These are phyloP conservation scores for Trametes pubescens DNA, from an alignment of 1,284 basidiomycete species.

Conservation along the genomic window DNA sequence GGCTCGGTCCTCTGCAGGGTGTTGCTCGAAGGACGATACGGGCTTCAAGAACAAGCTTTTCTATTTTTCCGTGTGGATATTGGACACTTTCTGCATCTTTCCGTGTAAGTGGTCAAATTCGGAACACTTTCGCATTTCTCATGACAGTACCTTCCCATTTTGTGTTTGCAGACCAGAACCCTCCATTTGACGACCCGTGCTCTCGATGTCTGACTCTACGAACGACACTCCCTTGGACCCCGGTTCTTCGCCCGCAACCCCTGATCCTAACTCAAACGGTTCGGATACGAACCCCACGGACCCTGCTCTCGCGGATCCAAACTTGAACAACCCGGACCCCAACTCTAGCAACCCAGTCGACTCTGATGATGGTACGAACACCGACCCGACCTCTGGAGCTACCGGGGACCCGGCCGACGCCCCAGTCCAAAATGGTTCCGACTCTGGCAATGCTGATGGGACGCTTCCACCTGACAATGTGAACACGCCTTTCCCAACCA, in stretches of 20 bases:
- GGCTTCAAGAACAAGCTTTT: slow-evolving; percentile 24
- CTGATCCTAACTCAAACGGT: slow-evolving; percentile 5
- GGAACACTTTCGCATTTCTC: background rate
- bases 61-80: slow-evolving; percentile 3
- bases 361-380: background rate
- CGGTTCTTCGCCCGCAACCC: slow-evolving; percentile 10
- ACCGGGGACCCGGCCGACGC: background rate
- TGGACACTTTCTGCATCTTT: slow-evolving; percentile 5
- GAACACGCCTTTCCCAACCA: background rate
- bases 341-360: background rate
- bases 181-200: slow-evolving; percentile 11
- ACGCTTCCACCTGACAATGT: background rate
- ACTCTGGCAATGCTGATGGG: slow-evolving; percentile 4
- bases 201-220: slow-evolving; percentile 25
- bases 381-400: background rate
- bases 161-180: background rate
- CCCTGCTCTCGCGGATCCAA: slow-evolving; percentile 10
- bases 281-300: background rate
- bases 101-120: background rate
- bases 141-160: background rate
- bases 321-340: slow-evolving; percentile 9
- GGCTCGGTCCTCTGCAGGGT: too few species aligned
- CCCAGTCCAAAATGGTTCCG: background rate
- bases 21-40: too few species aligned
- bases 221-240: slow-evolving; percentile 20